phyloP scores from a whole-genome alignment of 2,329 filamentous ascomycete genomes.

The Seiridium cupressi region DNA sequence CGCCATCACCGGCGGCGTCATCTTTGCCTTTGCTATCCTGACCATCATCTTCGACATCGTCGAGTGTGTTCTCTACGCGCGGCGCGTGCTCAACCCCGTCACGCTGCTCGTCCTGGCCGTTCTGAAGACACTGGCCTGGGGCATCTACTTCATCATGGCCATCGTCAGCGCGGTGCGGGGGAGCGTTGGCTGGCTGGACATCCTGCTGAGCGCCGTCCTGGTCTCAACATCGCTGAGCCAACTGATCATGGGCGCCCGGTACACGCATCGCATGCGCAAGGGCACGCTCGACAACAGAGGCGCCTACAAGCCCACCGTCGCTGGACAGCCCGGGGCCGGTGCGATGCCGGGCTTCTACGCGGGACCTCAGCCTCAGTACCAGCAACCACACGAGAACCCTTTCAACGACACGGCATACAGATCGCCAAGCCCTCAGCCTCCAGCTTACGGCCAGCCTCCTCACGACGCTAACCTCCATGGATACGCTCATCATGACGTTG shows the following conservation, averaged over 20 bases:
- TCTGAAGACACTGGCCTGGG: conserved; percentile 15
- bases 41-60: conserved; percentile 14
- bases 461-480: background rate
- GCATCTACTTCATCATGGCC: conserved; percentile 10
- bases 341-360: background rate
- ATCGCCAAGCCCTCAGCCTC: background rate
- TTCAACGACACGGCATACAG: conserved; percentile 3
- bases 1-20: conserved; percentile 10
- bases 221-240: conserved; percentile 8
- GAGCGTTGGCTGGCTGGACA: conserved; percentile 6
- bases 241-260: conserved; percentile 12
- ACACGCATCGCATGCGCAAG: conserved; percentile 12
- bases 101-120: conserved; percentile 12
- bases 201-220: conserved; percentile 11
- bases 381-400: background rate
- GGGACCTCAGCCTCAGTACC: background rate
- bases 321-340: conserved; percentile 2
- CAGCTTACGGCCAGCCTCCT: background rate
- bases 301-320: conserved; percentile 2
- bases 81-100: conserved; percentile 11
- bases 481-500: background rate
- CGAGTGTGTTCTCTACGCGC: conserved; percentile 12
- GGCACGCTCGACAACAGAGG: conserved; percentile 1
- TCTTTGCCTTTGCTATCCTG: conserved; percentile 9
- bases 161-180: conserved; percentile 6